Evolutionary conservation across 805 yeast species (phyloP).

Genomic region (Starmerella stigmatis): DNA sequence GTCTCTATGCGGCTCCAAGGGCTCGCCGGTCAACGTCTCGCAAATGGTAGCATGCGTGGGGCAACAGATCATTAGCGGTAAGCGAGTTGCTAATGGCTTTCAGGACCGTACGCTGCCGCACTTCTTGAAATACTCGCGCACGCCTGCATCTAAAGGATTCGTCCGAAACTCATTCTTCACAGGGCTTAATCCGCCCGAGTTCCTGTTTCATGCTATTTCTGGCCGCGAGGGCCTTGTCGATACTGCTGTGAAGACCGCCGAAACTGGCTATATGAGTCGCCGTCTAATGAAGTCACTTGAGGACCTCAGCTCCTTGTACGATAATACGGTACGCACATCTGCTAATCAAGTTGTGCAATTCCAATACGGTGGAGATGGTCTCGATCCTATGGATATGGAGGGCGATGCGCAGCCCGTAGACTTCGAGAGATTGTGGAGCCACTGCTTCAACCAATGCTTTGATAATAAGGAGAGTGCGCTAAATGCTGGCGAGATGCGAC

Average conservation of each 20-base stretch:
- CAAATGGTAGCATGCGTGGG: conserved; percentile 99
- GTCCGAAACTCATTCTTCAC: conserved; percentile 91
- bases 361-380: conserved; percentile 96
- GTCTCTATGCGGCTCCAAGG: conserved; percentile 99
- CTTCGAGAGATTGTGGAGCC: conserved; percentile 90
- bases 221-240: conserved; percentile 99
- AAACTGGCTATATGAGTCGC: conserved; percentile 97
- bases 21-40: conserved; percentile 93
- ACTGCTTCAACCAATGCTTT: conserved; percentile 65
- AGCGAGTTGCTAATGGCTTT: conserved; percentile 99
- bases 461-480: conserved; percentile 44
- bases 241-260: conserved; percentile 99
- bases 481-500: conserved; percentile 58
- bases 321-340: conserved; percentile 88
- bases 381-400: conserved; percentile 98
- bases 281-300: conserved; percentile 95
- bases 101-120: conserved; percentile 97
- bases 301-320: conserved; percentile 88
- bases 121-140: conserved; percentile 87
- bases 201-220: conserved; percentile 94
- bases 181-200: conserved; percentile 94
- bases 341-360: conserved; percentile 95
- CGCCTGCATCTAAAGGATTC: conserved; percentile 96
- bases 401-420: conserved; percentile 97
- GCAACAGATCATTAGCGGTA: conserved; percentile 96